Conservation (phyloP, 768 basidiomycete genomes). For the Hericium erinaceus region DNA sequence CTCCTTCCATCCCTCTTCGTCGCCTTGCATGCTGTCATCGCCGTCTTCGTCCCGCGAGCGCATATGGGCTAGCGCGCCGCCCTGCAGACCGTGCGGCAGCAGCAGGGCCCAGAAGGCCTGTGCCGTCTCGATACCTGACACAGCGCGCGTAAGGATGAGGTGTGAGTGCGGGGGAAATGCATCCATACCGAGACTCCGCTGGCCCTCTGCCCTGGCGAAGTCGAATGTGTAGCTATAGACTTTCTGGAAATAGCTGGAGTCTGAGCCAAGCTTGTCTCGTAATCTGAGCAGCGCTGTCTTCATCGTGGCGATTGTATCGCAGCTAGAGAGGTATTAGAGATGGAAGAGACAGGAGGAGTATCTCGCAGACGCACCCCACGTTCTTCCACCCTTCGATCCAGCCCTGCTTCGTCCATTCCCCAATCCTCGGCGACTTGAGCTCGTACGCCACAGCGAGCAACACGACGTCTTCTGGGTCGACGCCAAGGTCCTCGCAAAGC, state of each 20-base stretch:
- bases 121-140: conserved; percentile 51
- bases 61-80: conserved; percentile 49
- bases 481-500: conserved; percentile 59
- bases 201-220: conserved; percentile 67
- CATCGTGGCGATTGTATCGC: conserved; percentile 60
- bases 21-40: conserved; percentile 24
- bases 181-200: conserved; percentile 61
- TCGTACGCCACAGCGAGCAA: conserved; percentile 76
- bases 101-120: conserved; percentile 74
- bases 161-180: not conserved
- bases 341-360: not conserved
- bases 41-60: conserved; percentile 35
- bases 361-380: conserved; percentile 41
- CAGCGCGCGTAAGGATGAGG: not conserved
- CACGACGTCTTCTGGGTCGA: conserved; percentile 75
- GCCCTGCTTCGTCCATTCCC: conserved; percentile 57
- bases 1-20: conserved; percentile 46
- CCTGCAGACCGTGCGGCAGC: conserved; percentile 59
- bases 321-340: conserved; percentile 27
- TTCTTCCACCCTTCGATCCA: conserved; percentile 80
- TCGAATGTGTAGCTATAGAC: conserved; percentile 80
- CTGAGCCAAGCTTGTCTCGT: conserved; percentile 48
- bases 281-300: conserved; percentile 43
- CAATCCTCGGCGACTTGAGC: conserved; percentile 65
- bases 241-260: conserved; percentile 60